phyloP scores from a whole-genome alignment of 1,139 yeast genomes.

The Tardiomyces digboiensis region DNA sequence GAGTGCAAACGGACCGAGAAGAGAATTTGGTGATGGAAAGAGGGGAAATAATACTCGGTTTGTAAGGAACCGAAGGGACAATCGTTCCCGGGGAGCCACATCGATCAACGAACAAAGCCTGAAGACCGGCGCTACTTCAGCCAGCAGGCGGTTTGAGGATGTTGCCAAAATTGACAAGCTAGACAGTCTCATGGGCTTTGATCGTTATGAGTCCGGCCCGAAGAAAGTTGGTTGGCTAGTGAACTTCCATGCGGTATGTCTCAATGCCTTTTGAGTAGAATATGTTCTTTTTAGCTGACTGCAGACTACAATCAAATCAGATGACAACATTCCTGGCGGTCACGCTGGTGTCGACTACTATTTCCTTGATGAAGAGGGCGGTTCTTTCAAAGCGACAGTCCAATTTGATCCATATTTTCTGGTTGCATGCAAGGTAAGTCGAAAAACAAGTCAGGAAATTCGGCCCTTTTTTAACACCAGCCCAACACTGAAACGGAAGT shows the following conservation, averaged over 20 bases:
- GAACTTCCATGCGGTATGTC: conserved; percentile 36
- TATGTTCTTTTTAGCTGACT: conserved; percentile 18
- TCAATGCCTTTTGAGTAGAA: conserved; percentile 53
- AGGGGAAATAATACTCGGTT: not conserved
- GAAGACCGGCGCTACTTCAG: conserved; percentile 27
- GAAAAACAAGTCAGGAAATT: conserved; percentile 2
- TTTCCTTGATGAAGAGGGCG: conserved; percentile 97
- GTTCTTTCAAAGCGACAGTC: conserved; percentile 79
- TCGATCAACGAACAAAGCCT: no score
- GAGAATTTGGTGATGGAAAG: not conserved
- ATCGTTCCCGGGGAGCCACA: not conserved
- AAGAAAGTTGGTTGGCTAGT: conserved; percentile 68
- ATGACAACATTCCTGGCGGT: conserved; percentile 44
- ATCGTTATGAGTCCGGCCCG: conserved; percentile 57
- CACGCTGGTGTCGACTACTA: conserved; percentile 89
- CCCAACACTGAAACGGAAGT: conserved; percentile 63
- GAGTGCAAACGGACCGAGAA: not conserved
- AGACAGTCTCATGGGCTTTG: conserved; percentile 80
- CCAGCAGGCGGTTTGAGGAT: conserved; percentile 16
- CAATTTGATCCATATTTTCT: conserved; percentile 85
- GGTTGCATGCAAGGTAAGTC: conserved; percentile 41
- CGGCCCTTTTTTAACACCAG: not conserved
- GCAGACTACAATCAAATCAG: conserved; percentile 45
- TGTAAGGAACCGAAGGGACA: not conserved
- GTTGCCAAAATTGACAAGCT: conserved; percentile 24